Evolutionary conservation across 1,139 yeast species (phyloP).

Genomic region (Magnusiomyces sp.): DNA sequence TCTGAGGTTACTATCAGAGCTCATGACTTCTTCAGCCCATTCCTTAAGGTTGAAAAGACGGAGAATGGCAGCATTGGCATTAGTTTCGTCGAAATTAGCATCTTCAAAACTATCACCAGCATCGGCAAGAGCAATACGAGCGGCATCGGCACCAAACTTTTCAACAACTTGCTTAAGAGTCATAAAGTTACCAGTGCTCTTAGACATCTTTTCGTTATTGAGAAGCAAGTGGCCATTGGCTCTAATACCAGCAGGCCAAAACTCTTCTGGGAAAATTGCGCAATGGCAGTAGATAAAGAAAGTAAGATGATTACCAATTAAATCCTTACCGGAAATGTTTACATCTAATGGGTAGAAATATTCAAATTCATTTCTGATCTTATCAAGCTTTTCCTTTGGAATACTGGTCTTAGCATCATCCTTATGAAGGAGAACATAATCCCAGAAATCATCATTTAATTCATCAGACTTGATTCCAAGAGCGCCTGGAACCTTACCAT

Average conservation of each 20-base stretch:
- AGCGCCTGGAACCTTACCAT: constrained; percentile 69
- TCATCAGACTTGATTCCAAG: constrained; percentile 71
- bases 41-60: constrained; percentile 88
- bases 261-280: constrained; percentile 80
- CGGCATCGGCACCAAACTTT: constrained; percentile 96
- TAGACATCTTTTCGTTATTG: constrained; percentile 96
- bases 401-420: constrained; percentile 52
- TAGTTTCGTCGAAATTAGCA: constrained; percentile 94
- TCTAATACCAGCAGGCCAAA: constrained; percentile 94
- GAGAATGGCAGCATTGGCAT: constrained; percentile 94
- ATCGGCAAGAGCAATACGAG: constrained; percentile 96
- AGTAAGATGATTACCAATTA: constrained; percentile 94
- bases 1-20: constrained; percentile 49
- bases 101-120: constrained; percentile 98
- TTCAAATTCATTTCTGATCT: constrained; percentile 86
- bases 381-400: constrained; percentile 57
- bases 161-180: constrained; percentile 75
- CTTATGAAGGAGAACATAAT: constrained; percentile 72
- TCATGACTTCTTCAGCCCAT: constrained; percentile 78
- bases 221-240: constrained; percentile 92
- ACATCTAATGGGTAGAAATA: constrained; percentile 91
- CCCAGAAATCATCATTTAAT: constrained; percentile 90
- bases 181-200: constrained; percentile 95
- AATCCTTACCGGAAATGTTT: constrained; percentile 91
- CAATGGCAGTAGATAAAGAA: constrained; percentile 90